Evolutionary conservation across 2,329 filamentous ascomycete genomes (phyloP).

Genomic region (Emmonsia crescens): DNA sequence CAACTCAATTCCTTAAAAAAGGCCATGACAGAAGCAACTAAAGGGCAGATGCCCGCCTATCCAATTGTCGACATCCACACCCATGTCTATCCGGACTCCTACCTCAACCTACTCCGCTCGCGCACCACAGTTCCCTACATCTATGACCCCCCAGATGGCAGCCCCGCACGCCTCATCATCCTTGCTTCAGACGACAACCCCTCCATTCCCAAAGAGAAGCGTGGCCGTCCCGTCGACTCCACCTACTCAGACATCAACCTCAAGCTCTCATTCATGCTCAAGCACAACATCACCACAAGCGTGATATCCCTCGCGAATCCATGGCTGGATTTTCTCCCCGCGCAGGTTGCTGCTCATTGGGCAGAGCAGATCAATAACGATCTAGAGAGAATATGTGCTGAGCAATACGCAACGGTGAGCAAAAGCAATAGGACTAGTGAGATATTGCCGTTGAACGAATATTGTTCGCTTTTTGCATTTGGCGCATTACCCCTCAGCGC

Average conservation of each 20-base stretch:
- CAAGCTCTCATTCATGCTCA: conserved; percentile 82
- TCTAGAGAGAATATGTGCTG: conserved; percentile 59
- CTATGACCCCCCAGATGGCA: conserved; percentile 26
- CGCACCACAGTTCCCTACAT: conserved; percentile 39
- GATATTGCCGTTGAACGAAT: conserved; percentile 29
- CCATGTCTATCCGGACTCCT: conserved; percentile 52
- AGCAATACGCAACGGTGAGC: conserved; percentile 2
- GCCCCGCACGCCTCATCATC: conserved; percentile 35
- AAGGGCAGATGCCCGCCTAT: conserved; percentile 12
- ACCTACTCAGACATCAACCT: conserved; percentile 71
- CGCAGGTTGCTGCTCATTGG: conserved; percentile 50
- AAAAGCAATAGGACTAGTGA: not conserved
- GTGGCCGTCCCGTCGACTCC: conserved; percentile 70
- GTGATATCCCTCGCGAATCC: conserved; percentile 87
- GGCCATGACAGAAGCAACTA: not conserved
- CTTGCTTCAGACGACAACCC: conserved; percentile 36
- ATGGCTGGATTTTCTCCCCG: conserved; percentile 74
- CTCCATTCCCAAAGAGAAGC: conserved; percentile 31
- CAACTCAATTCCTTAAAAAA: not conserved
- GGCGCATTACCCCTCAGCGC: conserved; percentile 69
- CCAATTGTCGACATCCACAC: conserved; percentile 51
- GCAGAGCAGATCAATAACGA: conserved; percentile 66
- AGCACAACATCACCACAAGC: conserved; percentile 68
- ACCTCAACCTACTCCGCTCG: conserved; percentile 46
- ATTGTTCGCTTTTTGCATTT: conserved; percentile 69